Evolutionary conservation across 345 rosid species (phyloP).

Genomic region (Corchorus capsularis): DNA sequence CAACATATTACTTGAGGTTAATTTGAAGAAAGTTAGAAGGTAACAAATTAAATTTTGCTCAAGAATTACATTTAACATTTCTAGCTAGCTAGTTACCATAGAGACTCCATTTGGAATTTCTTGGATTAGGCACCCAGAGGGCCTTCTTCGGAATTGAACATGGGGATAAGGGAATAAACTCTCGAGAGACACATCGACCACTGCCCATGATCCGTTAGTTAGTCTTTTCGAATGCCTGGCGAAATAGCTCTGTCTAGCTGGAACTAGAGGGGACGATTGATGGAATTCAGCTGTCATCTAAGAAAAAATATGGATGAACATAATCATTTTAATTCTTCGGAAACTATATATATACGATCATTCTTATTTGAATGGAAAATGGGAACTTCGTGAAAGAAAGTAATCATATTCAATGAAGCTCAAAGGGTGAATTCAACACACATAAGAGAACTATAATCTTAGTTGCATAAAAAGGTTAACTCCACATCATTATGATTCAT

Average conservation of each 20-base stretch:
- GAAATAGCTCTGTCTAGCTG: slow-evolving; percentile 38
- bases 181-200: slow-evolving; percentile 59
- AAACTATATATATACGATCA: background rate
- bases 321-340: too few species aligned
- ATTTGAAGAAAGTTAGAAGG: background rate
- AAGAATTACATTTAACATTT: too few species aligned
- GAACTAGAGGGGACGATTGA: slow-evolving; percentile 44
- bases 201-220: slow-evolving; percentile 41
- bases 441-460: too few species aligned
- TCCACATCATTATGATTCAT: too few species aligned
- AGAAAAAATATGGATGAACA: background rate
- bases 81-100: slow-evolving; percentile 27
- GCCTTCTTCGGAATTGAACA: slow-evolving; percentile 38
- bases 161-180: slow-evolving; percentile 32
- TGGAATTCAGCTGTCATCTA: slow-evolving; percentile 55
- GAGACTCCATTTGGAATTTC: slow-evolving; percentile 32
- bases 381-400: background rate
- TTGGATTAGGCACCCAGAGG: slow-evolving; percentile 55
- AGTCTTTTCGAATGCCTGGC: slow-evolving; percentile 41
- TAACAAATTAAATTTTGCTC: too few species aligned
- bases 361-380: background rate
- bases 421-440: too few species aligned
- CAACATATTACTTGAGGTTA: background rate
- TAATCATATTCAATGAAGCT: background rate
- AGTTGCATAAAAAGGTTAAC: too few species aligned